These are phyloP conservation scores for Penicillium flavigenum DNA, from an alignment of 495 filamentous ascomycete species.

Conservation along the genomic window DNA sequence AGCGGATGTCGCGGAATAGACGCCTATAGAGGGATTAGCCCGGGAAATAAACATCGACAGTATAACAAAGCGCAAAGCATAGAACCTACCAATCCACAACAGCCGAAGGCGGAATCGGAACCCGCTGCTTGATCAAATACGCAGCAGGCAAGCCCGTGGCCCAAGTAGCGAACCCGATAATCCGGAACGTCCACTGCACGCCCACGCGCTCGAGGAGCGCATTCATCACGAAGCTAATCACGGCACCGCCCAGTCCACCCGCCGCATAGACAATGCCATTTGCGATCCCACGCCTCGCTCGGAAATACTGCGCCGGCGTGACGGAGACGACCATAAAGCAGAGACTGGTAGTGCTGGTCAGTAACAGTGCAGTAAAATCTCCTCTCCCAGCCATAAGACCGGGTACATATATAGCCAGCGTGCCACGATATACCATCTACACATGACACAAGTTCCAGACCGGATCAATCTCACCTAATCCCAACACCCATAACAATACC, in stretches of 20 bases:
- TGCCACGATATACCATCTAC: too few species aligned
- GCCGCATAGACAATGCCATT: slow-evolving; percentile 57
- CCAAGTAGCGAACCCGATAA: slow-evolving; percentile 48
- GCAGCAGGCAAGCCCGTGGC: slow-evolving; percentile 57
- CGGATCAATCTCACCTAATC: too few species aligned
- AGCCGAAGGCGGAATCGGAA: slow-evolving; percentile 26
- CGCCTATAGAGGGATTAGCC: slow-evolving; percentile 20
- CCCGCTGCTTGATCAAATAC: slow-evolving; percentile 55
- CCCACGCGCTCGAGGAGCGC: slow-evolving; percentile 47
- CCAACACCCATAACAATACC: too few species aligned
- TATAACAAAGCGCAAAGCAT: too few species aligned
- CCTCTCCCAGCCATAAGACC: too few species aligned
- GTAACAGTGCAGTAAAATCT: background rate
- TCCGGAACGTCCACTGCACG: slow-evolving; percentile 55
- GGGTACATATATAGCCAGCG: too few species aligned
- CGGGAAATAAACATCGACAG: too few species aligned
- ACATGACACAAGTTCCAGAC: too few species aligned
- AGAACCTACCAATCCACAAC: too few species aligned
- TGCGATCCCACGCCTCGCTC: slow-evolving; percentile 51
- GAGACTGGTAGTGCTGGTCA: slow-evolving; percentile 21
- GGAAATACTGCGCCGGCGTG: slow-evolving; percentile 57
- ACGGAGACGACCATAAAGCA: slow-evolving; percentile 42
- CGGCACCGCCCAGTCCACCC: slow-evolving; percentile 53
- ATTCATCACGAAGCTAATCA: slow-evolving; percentile 51
- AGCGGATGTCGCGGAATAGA: slow-evolving; percentile 51